A percentile compares a stretch with the other conserved stretches of the same genome.
Evolutionary conservation across 192 early-diverging fungal genomes (phyloP).

Genomic region (Podila minutissima): DNA sequence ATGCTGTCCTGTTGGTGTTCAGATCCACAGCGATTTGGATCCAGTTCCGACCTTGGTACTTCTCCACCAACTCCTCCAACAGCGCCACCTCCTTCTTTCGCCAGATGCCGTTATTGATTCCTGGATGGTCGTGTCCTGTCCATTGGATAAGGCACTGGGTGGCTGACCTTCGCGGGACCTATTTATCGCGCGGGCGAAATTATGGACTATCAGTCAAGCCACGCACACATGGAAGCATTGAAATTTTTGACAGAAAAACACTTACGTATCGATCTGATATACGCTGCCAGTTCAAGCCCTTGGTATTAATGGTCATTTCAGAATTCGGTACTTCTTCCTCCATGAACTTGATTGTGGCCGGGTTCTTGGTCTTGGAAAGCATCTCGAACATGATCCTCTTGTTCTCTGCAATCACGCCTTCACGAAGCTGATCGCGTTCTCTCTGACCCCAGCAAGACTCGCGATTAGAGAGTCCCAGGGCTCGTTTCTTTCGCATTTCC

Average conservation of each 20-base stretch:
- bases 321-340: constrained; percentile 11
- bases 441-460: constrained; percentile 4
- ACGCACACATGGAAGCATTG: background rate
- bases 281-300: constrained; percentile 38
- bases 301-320: constrained; percentile 38
- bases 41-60: constrained; percentile 68
- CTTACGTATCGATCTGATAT: constrained; percentile 44
- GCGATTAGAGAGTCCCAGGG: constrained; percentile 1
- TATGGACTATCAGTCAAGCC: background rate
- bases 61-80: constrained; percentile 57
- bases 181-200: constrained; percentile 19
- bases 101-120: constrained; percentile 79
- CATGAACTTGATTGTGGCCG: constrained; percentile 1
- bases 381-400: constrained; percentile 17
- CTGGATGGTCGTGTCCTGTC: constrained; percentile 81
- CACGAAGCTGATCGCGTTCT: constrained; percentile 14
- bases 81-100: constrained; percentile 61
- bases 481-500: background rate
- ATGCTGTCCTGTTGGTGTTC: constrained; percentile 72
- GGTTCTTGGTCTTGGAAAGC: constrained; percentile 7
- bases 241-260: background rate
- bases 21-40: constrained; percentile 69
- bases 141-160: constrained; percentile 85
- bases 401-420: constrained; percentile 20
- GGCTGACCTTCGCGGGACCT: constrained; percentile 68